Evolutionary conservation across 371 early-diverging fungal species (phyloP).

Genomic region (Lichtheimia corymbifera): DNA sequence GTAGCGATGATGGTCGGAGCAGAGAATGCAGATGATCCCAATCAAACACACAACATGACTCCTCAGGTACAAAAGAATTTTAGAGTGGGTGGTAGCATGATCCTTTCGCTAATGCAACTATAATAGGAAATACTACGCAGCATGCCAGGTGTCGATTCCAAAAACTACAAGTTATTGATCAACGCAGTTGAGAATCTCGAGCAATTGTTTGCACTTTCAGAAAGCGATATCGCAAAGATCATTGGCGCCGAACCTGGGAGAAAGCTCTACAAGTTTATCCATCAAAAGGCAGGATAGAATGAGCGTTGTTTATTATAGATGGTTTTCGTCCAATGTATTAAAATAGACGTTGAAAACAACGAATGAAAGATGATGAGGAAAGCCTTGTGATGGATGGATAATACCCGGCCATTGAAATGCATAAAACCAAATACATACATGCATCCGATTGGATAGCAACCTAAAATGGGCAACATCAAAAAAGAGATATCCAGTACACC

Average conservation of each 20-base stretch:
- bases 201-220: slow-evolving; percentile 55
- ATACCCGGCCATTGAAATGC: no score
- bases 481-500: no score
- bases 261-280: slow-evolving; percentile 60
- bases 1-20: slow-evolving; percentile 73
- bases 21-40: slow-evolving; percentile 62
- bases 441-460: no score
- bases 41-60: slow-evolving; percentile 67
- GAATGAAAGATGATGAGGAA: no score
- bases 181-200: slow-evolving; percentile 59
- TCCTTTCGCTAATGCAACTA: neutral
- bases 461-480: no score
- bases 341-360: no score
- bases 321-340: no score
- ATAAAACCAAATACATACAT: no score
- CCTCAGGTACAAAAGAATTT: slow-evolving; percentile 56
- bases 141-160: slow-evolving; percentile 81
- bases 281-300: slow-evolving; percentile 15
- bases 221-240: slow-evolving; percentile 44
- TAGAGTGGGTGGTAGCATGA: neutral
- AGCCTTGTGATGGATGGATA: no score
- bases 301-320: neutral
- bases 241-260: slow-evolving; percentile 60
- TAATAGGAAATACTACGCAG: slow-evolving; percentile 74
- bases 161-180: slow-evolving; percentile 79